Percentiles rank a stretch among this genome's conserved stretches.
phyloP scores from a whole-genome alignment of 805 yeast genomes.

The Starmerella khaoyaiensis region DNA sequence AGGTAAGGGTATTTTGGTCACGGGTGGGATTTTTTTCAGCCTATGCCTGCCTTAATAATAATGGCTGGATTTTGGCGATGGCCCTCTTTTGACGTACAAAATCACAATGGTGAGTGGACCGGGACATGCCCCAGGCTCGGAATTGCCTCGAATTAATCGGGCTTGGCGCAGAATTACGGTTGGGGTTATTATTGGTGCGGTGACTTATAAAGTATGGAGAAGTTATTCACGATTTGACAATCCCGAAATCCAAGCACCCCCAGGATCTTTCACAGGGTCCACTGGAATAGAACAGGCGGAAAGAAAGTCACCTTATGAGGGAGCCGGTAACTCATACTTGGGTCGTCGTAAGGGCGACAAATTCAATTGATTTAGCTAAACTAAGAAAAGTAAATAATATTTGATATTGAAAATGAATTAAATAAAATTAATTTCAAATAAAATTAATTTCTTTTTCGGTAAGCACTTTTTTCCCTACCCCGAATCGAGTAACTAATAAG shows the following conservation, averaged over 20 bases:
- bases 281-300: slow-evolving; percentile 21
- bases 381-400: too few relatives aligned
- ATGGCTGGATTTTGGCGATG: too few relatives aligned
- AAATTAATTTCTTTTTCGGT: too few relatives aligned
- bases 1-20: too few relatives aligned
- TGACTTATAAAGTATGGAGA: slow-evolving; percentile 22
- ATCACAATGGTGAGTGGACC: slow-evolving; percentile 9
- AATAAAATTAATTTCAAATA: too few relatives aligned
- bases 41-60: too few relatives aligned
- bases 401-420: too few relatives aligned
- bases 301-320: slow-evolving; percentile 28
- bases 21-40: too few relatives aligned
- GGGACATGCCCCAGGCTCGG: slow-evolving; percentile 20
- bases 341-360: slow-evolving; percentile 23
- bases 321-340: slow-evolving; percentile 29
- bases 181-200: slow-evolving; percentile 21
- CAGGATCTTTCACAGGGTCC: slow-evolving; percentile 28
- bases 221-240: slow-evolving; percentile 16
- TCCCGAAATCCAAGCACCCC: slow-evolving; percentile 18
- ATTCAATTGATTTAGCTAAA: slow-evolving; percentile 6
- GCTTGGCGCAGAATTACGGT: slow-evolving; percentile 26
- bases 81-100: too few relatives aligned
- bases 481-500: too few relatives aligned
- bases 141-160: slow-evolving; percentile 23
- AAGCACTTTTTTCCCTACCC: too few relatives aligned